These are phyloP conservation scores for Phalaenopsis equestris DNA, from an alignment of 106 monocot genomes.

Conservation along the genomic window DNA sequence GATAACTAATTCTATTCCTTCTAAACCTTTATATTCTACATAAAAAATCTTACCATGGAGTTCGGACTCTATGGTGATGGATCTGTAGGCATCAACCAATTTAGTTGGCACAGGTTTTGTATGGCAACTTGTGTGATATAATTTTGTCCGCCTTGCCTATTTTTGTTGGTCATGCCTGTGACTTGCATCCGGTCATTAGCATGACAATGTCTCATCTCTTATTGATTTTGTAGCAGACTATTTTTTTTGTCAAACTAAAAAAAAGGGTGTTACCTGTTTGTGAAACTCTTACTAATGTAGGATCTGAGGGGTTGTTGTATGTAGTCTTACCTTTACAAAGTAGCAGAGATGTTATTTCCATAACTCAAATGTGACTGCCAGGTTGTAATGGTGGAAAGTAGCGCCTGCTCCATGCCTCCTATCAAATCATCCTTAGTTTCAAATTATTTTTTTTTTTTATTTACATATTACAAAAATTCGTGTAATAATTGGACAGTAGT, in stretches of 20 bases:
- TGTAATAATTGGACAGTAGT: background rate
- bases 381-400: background rate
- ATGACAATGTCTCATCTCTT: background rate
- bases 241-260: background rate
- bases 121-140: background rate
- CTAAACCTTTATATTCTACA: background rate
- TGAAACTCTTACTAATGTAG: no score
- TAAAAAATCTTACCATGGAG: background rate
- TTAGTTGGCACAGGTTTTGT: background rate
- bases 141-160: background rate
- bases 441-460: background rate
- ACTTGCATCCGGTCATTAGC: background rate
- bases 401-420: background rate
- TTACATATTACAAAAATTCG: background rate
- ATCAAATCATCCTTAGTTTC: background rate
- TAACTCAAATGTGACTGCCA: no score
- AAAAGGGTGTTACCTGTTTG: background rate
- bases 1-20: background rate
- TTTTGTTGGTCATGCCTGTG: background rate
- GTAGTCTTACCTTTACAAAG: background rate
- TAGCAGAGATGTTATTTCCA: no score
- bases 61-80: background rate
- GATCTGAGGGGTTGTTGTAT: background rate
- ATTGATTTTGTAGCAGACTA: background rate
- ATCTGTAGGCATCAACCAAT: background rate